Conservation (phyloP, 2,329 filamentous ascomycete genomes). For the Colletotrichum sublineola region DNA sequence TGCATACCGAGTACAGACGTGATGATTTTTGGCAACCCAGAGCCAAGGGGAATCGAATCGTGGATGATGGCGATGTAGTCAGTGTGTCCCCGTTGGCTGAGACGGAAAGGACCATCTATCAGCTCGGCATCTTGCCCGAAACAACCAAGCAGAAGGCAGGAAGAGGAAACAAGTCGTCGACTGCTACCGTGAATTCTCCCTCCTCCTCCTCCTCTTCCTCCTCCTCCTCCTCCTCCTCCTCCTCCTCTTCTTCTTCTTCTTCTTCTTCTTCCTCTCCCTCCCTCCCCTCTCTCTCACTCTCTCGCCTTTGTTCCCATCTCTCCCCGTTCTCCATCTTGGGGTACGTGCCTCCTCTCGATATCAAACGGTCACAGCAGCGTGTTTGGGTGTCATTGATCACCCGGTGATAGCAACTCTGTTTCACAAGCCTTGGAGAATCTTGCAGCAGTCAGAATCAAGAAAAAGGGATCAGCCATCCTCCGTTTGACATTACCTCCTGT, state of each 20-base stretch:
- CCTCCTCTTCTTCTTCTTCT: neutral
- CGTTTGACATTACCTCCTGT: conserved; percentile 29
- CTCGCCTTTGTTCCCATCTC: too few species aligned
- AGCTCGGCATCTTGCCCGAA: too few species aligned
- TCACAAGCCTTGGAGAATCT: conserved; percentile 29
- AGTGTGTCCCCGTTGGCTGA: conserved; percentile 15
- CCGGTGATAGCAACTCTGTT: conserved; percentile 29
- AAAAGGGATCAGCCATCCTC: neutral
- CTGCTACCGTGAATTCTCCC: neutral
- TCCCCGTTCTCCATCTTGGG: too few species aligned
- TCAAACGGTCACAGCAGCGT: conserved; percentile 29
- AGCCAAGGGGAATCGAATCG: too few species aligned
- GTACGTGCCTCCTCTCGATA: too few species aligned
- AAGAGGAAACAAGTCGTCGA: neutral
- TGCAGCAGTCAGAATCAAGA: conserved; percentile 3
- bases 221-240: neutral
- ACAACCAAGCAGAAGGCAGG: neutral
- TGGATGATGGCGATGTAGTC: neutral
- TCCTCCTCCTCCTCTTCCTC: neutral
- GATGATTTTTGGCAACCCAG: too few species aligned
- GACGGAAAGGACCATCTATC: neutral
- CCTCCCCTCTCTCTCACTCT: neutral
- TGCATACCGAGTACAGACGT: too few species aligned
- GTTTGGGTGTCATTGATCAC: conserved; percentile 39
- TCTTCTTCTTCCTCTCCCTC: neutral